A percentile compares a stretch with the other conserved stretches of the same genome.
These are phyloP conservation scores for Nakazawaea siamensis DNA, from an alignment of 805 yeast genomes.

Conservation along the genomic window DNA sequence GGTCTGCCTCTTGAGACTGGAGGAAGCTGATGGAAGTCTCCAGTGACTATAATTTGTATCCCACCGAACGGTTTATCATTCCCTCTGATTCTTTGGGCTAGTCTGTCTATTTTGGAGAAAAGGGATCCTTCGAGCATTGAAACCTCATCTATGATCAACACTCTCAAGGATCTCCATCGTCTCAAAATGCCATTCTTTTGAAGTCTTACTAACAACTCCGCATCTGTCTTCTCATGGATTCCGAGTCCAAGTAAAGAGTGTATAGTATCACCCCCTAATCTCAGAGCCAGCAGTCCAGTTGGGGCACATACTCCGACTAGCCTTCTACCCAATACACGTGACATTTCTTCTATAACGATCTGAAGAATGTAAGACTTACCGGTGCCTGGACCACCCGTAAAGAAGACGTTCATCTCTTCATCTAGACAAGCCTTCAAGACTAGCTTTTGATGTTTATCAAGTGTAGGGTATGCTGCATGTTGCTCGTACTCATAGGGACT, in stretches of 20 bases:
- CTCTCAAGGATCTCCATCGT: slow-evolving; percentile 63
- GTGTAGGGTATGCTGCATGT: no score
- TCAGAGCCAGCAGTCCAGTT: slow-evolving; percentile 92
- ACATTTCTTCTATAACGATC: slow-evolving; percentile 50
- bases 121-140: slow-evolving; percentile 86
- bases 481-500: no score
- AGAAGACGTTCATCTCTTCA: slow-evolving; percentile 49
- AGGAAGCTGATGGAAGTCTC: slow-evolving; percentile 95
- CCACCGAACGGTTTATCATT: slow-evolving; percentile 77
- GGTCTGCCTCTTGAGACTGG: slow-evolving; percentile 72
- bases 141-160: slow-evolving; percentile 82
- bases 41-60: slow-evolving; percentile 78
- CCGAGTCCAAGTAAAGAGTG: slow-evolving; percentile 86
- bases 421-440: no score
- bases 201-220: slow-evolving; percentile 34
- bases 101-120: slow-evolving; percentile 61
- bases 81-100: slow-evolving; percentile 52
- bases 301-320: slow-evolving; percentile 86
- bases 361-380: slow-evolving; percentile 70
- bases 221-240: slow-evolving; percentile 41
- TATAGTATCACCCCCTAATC: slow-evolving; percentile 83
- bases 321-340: slow-evolving; percentile 30
- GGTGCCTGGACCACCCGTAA: slow-evolving; percentile 83
- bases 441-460: no score
- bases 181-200: slow-evolving; percentile 16